Conservation (phyloP, 1,284 basidiomycete genomes). For the Ustilago lituana region DNA sequence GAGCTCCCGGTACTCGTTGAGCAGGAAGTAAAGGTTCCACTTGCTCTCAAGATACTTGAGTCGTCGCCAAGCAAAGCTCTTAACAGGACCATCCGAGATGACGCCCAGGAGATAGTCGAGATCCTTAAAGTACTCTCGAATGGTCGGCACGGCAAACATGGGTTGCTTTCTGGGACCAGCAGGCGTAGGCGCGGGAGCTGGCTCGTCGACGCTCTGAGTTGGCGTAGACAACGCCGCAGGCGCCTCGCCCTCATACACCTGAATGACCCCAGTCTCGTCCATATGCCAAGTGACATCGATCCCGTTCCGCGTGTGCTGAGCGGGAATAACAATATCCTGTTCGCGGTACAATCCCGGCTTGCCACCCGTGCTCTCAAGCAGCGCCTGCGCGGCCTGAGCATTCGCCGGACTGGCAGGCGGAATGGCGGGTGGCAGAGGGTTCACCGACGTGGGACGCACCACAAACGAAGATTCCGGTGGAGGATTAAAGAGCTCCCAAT, state of each 20-base stretch:
- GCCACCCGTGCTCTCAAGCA: constrained; percentile 64
- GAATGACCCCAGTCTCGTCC: constrained; percentile 63
- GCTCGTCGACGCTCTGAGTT: constrained; percentile 34
- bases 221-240: constrained; percentile 27
- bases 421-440: constrained; percentile 58
- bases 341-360: constrained; percentile 61
- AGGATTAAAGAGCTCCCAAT: constrained; percentile 67
- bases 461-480: constrained; percentile 64
- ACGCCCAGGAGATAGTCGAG: constrained; percentile 77
- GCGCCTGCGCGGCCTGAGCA: constrained; percentile 60
- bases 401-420: constrained; percentile 65
- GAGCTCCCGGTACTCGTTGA: constrained; percentile 94
- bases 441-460: constrained; percentile 51
- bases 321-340: constrained; percentile 50
- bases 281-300: constrained; percentile 49
- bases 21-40: constrained; percentile 89
- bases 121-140: constrained; percentile 94
- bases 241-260: constrained; percentile 53
- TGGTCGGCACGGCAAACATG: constrained; percentile 81
- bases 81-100: constrained; percentile 91
- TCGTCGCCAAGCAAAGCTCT: constrained; percentile 92
- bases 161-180: constrained; percentile 68
- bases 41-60: constrained; percentile 94
- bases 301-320: constrained; percentile 40
- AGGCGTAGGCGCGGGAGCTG: constrained; percentile 11